Conservation (phyloP, 768 basidiomycete species). For the Lactarius vividus region DNA sequence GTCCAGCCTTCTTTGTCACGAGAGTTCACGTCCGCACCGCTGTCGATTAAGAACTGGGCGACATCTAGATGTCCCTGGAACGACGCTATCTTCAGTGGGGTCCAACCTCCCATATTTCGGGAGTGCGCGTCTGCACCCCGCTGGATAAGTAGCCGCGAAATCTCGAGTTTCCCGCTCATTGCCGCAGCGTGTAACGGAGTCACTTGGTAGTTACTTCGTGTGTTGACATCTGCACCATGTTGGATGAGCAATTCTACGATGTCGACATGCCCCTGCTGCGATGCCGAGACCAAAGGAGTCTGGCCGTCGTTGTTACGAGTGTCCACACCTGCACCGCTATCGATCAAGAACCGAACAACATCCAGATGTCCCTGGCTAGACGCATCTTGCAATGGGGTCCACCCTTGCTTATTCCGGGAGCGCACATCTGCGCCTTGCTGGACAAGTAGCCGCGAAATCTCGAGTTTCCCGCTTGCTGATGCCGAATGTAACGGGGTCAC, state of each 20-base stretch:
- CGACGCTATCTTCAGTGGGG: too few relatives aligned
- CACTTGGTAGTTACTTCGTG: too few relatives aligned
- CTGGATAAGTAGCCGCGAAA: too few relatives aligned
- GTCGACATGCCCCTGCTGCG: not conserved
- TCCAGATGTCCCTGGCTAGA: not conserved
- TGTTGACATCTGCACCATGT: too few relatives aligned
- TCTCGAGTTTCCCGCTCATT: not conserved
- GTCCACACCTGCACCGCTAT: not conserved
- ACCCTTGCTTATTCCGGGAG: rapidly evolving
- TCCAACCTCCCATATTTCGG: rapidly evolving
- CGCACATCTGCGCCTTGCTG: not conserved
- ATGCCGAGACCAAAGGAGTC: not conserved
- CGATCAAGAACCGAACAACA: not conserved
- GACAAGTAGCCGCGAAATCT: not conserved
- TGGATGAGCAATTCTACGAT: not conserved
- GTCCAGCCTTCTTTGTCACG: too few relatives aligned
- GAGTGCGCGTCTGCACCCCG: too few relatives aligned
- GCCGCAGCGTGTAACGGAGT: too few relatives aligned
- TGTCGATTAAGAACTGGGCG: too few relatives aligned
- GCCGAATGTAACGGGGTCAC: not conserved
- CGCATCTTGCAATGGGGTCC: not conserved
- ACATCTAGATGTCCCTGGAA: too few relatives aligned
- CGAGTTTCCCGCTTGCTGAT: not conserved
- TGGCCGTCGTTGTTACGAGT: not conserved
- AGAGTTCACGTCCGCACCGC: too few relatives aligned